Conservation (phyloP, 371 early-diverging fungal species). For the Mucor racemosus region DNA sequence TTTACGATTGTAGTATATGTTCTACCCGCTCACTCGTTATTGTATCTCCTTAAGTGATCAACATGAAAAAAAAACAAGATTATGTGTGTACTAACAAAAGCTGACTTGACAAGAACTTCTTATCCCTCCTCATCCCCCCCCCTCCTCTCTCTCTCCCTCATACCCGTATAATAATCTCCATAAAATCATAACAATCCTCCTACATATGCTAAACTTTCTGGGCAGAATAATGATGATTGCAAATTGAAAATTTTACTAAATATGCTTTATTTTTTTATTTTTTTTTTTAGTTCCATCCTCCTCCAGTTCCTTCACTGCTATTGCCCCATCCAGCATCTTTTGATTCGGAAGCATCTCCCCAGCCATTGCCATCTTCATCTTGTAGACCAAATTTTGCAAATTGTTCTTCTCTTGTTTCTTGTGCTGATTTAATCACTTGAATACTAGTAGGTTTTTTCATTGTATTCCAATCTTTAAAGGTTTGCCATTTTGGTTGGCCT, state of each 20-base stretch:
- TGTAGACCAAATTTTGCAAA: conserved; percentile 20
- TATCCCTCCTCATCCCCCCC: not conserved
- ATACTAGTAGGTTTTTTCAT: conserved; percentile 13
- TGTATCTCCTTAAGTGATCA: not conserved
- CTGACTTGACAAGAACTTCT: not conserved
- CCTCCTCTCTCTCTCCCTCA: not conserved
- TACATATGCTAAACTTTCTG: not conserved
- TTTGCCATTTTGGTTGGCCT: conserved; percentile 29
- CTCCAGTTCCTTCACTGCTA: not conserved
- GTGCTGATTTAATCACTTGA: conserved; percentile 8
- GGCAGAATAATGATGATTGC: not conserved
- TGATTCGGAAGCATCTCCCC: conserved; percentile 27
- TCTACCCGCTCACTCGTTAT: too few species aligned
- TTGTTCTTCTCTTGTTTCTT: conserved; percentile 19
- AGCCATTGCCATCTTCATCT: conserved; percentile 19
- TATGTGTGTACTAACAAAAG: not conserved
- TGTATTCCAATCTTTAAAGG: conserved; percentile 24
- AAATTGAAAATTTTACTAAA: conserved; percentile 5
- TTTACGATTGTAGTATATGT: too few species aligned
- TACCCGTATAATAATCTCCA: not conserved
- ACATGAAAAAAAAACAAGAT: not conserved
- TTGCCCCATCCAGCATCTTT: conserved; percentile 32
- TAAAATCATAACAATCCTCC: not conserved
- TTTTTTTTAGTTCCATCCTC: conserved; percentile 10
- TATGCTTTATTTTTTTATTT: not conserved